These are phyloP conservation scores for Camillea tinctor DNA, from an alignment of 2,329 filamentous ascomycete species.

Conservation along the genomic window DNA sequence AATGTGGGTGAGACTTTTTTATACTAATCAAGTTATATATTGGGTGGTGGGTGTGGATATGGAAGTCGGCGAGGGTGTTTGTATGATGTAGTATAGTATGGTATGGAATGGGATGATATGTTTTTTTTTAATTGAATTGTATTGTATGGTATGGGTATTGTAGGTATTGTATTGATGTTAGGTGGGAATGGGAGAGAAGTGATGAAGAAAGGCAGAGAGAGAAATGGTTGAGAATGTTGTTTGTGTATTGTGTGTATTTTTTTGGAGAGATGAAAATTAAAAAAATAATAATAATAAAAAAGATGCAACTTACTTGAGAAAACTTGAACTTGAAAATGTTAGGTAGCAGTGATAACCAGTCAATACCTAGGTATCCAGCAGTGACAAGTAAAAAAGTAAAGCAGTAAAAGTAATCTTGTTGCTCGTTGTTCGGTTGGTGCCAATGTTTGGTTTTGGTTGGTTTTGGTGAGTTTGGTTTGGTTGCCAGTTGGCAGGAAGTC, in stretches of 20 bases:
- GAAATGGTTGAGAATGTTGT: not conserved
- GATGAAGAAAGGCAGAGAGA: no score
- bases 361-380: no score
- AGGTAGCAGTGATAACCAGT: no score
- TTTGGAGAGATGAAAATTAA: not conserved
- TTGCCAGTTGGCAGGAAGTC: not conserved
- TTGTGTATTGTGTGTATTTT: not conserved
- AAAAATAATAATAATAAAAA: no score
- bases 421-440: not conserved
- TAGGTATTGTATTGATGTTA: not conserved
- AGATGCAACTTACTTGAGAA: not conserved
- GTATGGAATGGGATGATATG: not conserved
- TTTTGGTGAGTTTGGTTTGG: not conserved
- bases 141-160: conserved; percentile 1
- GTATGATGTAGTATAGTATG: conserved; percentile 6
- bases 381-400: no score
- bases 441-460: not conserved
- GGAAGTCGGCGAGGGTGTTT: conserved; percentile 13
- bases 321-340: not conserved
- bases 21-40: no score
- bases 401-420: not conserved
- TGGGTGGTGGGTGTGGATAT: no score
- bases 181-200: not conserved
- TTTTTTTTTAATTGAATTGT: no score
- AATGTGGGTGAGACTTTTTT: conserved; percentile 29